Evolutionary conservation across 2,329 filamentous ascomycete species (phyloP).

Genomic region (Aspergillus ruber): DNA sequence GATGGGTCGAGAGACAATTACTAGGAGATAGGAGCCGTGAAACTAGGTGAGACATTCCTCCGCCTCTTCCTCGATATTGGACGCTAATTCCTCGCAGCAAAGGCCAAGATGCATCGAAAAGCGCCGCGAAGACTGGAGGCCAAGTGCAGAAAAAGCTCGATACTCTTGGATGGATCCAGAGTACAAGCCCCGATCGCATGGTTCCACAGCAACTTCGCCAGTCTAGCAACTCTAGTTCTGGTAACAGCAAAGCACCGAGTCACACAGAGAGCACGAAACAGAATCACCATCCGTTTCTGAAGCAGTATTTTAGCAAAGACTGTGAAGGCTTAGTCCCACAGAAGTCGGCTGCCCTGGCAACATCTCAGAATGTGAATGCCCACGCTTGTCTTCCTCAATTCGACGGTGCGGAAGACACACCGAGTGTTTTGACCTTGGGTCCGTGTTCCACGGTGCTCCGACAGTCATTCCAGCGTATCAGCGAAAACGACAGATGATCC

Average conservation of each 20-base stretch:
- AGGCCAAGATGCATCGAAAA: neutral
- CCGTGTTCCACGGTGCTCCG: too few species aligned
- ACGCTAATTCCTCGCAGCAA: neutral
- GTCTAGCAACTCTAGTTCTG: neutral
- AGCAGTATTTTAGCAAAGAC: constrained; percentile 15
- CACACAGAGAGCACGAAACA: constrained; percentile 4
- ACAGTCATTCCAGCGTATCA: too few species aligned
- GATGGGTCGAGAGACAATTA: constrained; percentile 4
- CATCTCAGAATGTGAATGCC: constrained; percentile 24
- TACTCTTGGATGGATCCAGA: constrained; percentile 3
- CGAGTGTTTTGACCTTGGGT: too few species aligned
- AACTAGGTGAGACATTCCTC: neutral
- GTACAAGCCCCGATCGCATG: neutral
- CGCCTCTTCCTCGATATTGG: neutral
- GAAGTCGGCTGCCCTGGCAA: constrained; percentile 21
- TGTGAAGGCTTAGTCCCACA: constrained; percentile 10
- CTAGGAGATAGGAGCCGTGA: neutral
- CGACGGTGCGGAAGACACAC: constrained; percentile 14
- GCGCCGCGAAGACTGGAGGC: neutral
- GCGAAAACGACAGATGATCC: too few species aligned
- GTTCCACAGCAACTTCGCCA: neutral
- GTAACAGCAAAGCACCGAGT: neutral
- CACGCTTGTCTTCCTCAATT: constrained; percentile 24
- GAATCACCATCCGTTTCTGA: constrained; percentile 13
- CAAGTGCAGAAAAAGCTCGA: constrained; percentile 1